phyloP scores from a whole-genome alignment of 2,329 filamentous ascomycete species.

The Claviceps spartinae region DNA sequence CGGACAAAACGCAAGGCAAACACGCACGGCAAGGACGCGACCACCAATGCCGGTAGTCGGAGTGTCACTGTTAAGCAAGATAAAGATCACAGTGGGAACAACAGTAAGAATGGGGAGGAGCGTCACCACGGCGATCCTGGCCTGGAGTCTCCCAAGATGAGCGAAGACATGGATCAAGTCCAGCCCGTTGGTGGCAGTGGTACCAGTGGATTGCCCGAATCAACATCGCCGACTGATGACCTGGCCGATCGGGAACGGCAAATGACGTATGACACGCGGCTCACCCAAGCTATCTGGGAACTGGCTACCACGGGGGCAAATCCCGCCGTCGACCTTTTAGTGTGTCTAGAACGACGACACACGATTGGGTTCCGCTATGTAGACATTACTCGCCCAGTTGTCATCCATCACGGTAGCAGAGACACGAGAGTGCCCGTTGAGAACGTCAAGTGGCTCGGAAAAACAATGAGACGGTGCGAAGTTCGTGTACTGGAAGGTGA shows the following conservation, averaged over 20 bases:
- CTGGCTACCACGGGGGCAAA: slow-evolving; percentile 84
- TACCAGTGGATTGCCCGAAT: slow-evolving; percentile 18
- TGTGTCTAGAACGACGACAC: slow-evolving; percentile 82
- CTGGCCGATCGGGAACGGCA: slow-evolving; percentile 60
- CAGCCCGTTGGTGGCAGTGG: slow-evolving; percentile 15
- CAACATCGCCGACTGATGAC: slow-evolving; percentile 44
- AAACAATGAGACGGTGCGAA: slow-evolving; percentile 86
- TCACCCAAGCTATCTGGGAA: slow-evolving; percentile 92
- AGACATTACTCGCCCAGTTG: slow-evolving; percentile 79
- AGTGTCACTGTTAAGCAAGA: slow-evolving; percentile 27
- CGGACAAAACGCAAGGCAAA: slow-evolving; percentile 46
- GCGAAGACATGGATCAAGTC: slow-evolving; percentile 37
- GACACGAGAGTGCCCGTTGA: slow-evolving; percentile 89
- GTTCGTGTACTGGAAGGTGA: slow-evolving; percentile 83
- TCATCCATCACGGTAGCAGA: slow-evolving; percentile 86
- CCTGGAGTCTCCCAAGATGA: slow-evolving; percentile 17
- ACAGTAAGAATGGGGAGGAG: slow-evolving; percentile 14
- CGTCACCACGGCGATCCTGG: slow-evolving; percentile 10
- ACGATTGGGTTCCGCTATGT: slow-evolving; percentile 94
- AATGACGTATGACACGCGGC: slow-evolving; percentile 62
- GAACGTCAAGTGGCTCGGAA: slow-evolving; percentile 88
- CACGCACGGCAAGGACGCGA: slow-evolving; percentile 23
- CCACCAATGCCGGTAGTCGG: slow-evolving; percentile 18
- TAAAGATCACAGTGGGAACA: slow-evolving; percentile 33
- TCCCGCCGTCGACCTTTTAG: slow-evolving; percentile 81